Evolutionary conservation across 2,329 filamentous ascomycete species (phyloP).

Genomic region (Sporothrix euskadiensis): DNA sequence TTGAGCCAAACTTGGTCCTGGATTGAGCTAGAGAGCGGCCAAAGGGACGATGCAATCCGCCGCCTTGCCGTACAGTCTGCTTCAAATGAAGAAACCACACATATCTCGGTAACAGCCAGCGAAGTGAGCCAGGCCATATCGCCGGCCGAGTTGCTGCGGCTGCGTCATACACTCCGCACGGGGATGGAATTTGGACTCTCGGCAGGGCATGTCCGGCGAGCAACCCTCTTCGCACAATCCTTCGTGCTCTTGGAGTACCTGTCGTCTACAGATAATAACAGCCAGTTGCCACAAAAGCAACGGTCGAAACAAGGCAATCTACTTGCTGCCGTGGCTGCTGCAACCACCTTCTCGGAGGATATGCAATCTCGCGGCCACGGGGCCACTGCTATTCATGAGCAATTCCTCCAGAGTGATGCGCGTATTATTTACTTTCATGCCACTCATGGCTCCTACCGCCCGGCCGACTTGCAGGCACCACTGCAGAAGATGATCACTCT

Average conservation of each 20-base stretch:
- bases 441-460: conserved; percentile 65
- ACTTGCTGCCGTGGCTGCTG: conserved; percentile 48
- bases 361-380: conserved; percentile 44
- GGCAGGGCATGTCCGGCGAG: conserved; percentile 48
- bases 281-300: conserved; percentile 37
- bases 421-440: conserved; percentile 68
- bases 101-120: conserved; percentile 21
- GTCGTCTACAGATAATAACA: conserved; percentile 35
- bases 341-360: conserved; percentile 47
- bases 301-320: conserved; percentile 57
- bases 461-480: conserved; percentile 62
- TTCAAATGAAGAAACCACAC: conserved; percentile 36
- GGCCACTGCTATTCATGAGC: conserved; percentile 53
- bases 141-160: conserved; percentile 52
- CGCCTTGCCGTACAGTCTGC: conserved; percentile 45
- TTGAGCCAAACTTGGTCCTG: conserved; percentile 67
- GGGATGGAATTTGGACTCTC: conserved; percentile 59
- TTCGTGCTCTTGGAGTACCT: conserved; percentile 69
- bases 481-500: conserved; percentile 59
- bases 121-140: conserved; percentile 32
- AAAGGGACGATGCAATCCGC: conserved; percentile 41
- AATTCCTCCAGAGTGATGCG: conserved; percentile 64
- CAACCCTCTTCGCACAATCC: conserved; percentile 60
- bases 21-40: conserved; percentile 57
- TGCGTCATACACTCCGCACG: conserved; percentile 54